These are phyloP conservation scores for Acacia confusa DNA, from an alignment of 306 rosid genomes.

Conservation along the genomic window DNA sequence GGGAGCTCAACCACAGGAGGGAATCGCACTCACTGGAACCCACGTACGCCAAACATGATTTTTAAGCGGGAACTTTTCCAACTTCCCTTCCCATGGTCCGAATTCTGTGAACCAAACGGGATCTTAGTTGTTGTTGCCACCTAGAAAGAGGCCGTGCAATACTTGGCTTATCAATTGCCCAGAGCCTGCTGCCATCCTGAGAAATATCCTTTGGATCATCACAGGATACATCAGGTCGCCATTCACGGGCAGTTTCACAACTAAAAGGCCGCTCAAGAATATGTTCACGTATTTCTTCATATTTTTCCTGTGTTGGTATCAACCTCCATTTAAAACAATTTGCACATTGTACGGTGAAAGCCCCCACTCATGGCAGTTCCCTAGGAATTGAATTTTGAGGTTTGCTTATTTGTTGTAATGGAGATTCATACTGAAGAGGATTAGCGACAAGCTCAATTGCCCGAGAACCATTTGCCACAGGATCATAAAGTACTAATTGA, in stretches of 20 bases:
- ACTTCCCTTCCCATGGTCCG: too few species aligned
- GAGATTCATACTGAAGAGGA: conserved; percentile 37
- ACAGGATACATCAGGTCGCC: conserved; percentile 79
- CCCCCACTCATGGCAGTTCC: conserved; percentile 73
- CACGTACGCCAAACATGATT: too few species aligned
- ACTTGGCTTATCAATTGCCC: conserved; percentile 98
- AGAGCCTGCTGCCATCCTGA: conserved; percentile 84
- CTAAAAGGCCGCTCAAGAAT: conserved; percentile 72
- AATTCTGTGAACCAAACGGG: too few species aligned
- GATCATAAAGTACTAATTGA: conserved; percentile 76
- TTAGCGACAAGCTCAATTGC: conserved; percentile 38
- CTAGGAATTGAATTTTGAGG: conserved; percentile 43
- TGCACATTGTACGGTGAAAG: conserved; percentile 92
- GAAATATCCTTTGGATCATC: conserved; percentile 82
- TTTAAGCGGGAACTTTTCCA: too few species aligned
- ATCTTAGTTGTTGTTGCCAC: conserved; percentile 82
- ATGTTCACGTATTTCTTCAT: conserved; percentile 86
- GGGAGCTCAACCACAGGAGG: too few species aligned
- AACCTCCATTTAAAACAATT: conserved; percentile 95
- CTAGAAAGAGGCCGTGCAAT: conserved; percentile 89
- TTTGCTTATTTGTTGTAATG: conserved; percentile 15
- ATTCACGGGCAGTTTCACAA: conserved; percentile 75
- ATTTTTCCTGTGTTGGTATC: conserved; percentile 81
- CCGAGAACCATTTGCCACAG: conserved; percentile 40
- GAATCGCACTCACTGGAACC: too few species aligned